A percentile compares a stretch with the other conserved stretches of the same genome.
These are phyloP conservation scores for Metschnikowia continentalis DNA, from an alignment of 805 yeast species.

Conservation along the genomic window DNA sequence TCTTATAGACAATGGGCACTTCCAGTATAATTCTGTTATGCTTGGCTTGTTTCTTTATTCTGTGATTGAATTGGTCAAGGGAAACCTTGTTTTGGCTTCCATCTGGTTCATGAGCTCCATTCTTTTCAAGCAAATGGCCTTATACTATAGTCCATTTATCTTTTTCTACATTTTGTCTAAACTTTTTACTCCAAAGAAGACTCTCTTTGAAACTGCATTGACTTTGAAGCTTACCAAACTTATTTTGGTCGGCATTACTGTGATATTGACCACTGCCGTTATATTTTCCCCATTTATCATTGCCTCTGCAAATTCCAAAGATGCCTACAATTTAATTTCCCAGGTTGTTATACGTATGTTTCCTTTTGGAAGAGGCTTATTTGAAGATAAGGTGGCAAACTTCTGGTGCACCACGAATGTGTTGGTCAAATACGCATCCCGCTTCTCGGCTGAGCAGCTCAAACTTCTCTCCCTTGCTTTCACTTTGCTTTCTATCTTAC, in stretches of 20 bases:
- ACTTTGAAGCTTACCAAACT: constrained; percentile 54
- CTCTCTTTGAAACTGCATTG: constrained; percentile 18
- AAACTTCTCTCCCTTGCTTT: constrained; percentile 52
- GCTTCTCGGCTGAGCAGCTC: constrained; percentile 54
- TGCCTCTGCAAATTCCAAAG: constrained; percentile 23
- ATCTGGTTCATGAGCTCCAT: constrained; percentile 73
- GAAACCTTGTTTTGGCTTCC: constrained; percentile 63
- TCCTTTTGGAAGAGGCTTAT: constrained; percentile 89
- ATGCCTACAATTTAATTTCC: constrained; percentile 35
- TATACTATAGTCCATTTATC: constrained; percentile 86
- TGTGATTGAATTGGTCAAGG: constrained; percentile 60
- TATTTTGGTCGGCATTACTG: constrained; percentile 58
- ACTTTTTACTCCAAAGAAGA: constrained; percentile 20
- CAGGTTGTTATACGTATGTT: constrained; percentile 70
- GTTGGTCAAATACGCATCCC: constrained; percentile 60
- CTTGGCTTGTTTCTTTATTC: constrained; percentile 75
- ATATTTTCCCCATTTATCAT: constrained; percentile 60
- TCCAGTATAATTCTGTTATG: constrained; percentile 94
- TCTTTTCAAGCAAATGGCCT: constrained; percentile 91
- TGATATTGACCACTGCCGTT: constrained; percentile 47
- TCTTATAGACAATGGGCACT: constrained; percentile 94
- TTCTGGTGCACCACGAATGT: constrained; percentile 95
- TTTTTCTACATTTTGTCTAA: constrained; percentile 72
- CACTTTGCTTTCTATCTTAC: constrained; percentile 42
- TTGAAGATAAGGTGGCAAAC: constrained; percentile 96